Evolutionary conservation across 2,329 filamentous ascomycete genomes (phyloP).

Genomic region (Fusarium pininemorale): DNA sequence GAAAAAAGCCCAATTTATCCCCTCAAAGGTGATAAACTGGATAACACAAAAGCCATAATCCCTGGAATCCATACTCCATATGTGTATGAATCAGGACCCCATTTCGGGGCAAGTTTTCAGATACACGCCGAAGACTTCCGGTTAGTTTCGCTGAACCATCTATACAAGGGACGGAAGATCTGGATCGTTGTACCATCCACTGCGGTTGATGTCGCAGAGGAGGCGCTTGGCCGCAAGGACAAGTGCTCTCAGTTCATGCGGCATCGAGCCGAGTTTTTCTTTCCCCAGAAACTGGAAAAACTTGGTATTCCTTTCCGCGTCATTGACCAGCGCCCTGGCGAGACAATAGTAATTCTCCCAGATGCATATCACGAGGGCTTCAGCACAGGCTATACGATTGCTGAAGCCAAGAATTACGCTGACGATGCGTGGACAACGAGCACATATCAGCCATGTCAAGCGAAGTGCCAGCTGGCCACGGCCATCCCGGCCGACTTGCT

Average conservation of each 20-base stretch:
- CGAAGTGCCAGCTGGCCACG: slow-evolving; percentile 46
- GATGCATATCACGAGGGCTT: slow-evolving; percentile 54
- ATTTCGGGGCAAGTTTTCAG: slow-evolving; percentile 53
- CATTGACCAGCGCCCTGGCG: slow-evolving; percentile 51
- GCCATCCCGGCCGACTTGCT: slow-evolving; percentile 50
- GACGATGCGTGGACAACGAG: slow-evolving; percentile 49
- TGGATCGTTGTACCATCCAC: slow-evolving; percentile 52
- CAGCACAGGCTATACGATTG: slow-evolving; percentile 53
- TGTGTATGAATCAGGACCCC: slow-evolving; percentile 51
- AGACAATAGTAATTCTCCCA: slow-evolving; percentile 52
- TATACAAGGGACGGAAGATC: slow-evolving; percentile 53
- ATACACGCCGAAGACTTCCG: slow-evolving; percentile 54
- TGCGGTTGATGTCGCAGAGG: slow-evolving; percentile 48
- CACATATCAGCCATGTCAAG: slow-evolving; percentile 49
- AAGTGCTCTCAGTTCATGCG: slow-evolving; percentile 54
- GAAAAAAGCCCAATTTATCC: slow-evolving; percentile 50
- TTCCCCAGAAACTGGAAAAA: slow-evolving; percentile 51
- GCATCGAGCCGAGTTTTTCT: slow-evolving; percentile 53
- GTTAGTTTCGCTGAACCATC: slow-evolving; percentile 51
- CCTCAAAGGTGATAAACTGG: slow-evolving; percentile 49
- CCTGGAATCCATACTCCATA: slow-evolving; percentile 54
- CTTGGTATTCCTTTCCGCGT: slow-evolving; percentile 51
- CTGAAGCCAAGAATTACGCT: slow-evolving; percentile 53
- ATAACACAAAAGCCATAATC: slow-evolving; percentile 50
- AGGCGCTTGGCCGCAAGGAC: slow-evolving; percentile 45